Percentiles rank a stretch among this genome's conserved stretches.
These are phyloP conservation scores for Boletus subparvulus DNA, from an alignment of 768 basidiomycete species.

Conservation along the genomic window DNA sequence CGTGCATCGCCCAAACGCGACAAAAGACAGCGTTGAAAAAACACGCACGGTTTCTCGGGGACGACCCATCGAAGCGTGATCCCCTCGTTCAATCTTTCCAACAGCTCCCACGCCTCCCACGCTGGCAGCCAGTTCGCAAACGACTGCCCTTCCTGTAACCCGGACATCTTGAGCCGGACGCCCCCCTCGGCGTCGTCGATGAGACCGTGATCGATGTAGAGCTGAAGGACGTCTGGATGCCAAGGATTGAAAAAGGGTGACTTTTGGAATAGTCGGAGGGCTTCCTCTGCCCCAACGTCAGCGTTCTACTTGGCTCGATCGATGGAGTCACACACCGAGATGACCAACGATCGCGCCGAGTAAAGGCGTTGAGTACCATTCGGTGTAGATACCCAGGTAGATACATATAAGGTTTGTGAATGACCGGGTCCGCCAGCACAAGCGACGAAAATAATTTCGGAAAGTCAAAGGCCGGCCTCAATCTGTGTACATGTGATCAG, in stretches of 20 bases:
- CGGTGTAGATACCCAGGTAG: background rate
- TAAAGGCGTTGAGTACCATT: slow-evolving; percentile 46
- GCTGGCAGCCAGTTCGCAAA: slow-evolving; percentile 47
- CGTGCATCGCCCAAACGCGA: background rate
- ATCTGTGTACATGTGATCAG: slow-evolving; percentile 35
- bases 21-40: background rate
- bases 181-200: slow-evolving; percentile 34
- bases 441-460: slow-evolving; percentile 71
- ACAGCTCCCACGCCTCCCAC: slow-evolving; percentile 29
- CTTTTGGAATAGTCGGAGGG: slow-evolving; percentile 44
- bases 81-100: slow-evolving; percentile 25
- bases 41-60: slow-evolving; percentile 20
- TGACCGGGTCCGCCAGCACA: slow-evolving; percentile 79
- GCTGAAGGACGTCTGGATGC: slow-evolving; percentile 59
- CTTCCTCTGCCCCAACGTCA: slow-evolving; percentile 50
- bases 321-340: slow-evolving; percentile 44
- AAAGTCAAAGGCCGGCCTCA: slow-evolving; percentile 60
- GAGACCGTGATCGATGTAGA: slow-evolving; percentile 63
- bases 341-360: slow-evolving; percentile 61
- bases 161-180: slow-evolving; percentile 63
- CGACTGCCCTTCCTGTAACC: slow-evolving; percentile 60
- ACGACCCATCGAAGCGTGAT: slow-evolving; percentile 33
- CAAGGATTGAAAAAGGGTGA: slow-evolving; percentile 70
- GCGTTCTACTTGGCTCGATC: background rate
- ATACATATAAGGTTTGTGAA: slow-evolving; percentile 29